phyloP scores from a whole-genome alignment of 2,329 filamentous ascomycete genomes.

The Fusarium paranaense region DNA sequence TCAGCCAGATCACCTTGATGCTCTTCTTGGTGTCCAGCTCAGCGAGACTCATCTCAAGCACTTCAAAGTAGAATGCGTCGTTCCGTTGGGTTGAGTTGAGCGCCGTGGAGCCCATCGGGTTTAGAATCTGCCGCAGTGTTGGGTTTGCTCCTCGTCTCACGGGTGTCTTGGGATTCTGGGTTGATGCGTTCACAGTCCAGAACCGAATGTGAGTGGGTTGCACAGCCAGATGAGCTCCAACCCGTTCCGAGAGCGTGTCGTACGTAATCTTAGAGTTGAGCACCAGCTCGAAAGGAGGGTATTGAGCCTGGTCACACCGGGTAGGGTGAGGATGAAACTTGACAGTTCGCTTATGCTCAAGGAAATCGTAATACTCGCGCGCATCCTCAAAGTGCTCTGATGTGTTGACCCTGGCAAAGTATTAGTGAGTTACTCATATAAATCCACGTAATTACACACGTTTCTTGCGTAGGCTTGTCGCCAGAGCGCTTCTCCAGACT shows the following conservation, averaged over 20 bases:
- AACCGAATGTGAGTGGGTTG: constrained; percentile 91
- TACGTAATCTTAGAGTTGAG: constrained; percentile 92
- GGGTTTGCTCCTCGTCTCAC: constrained; percentile 79
- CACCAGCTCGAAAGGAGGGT: constrained; percentile 78
- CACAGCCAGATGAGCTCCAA: constrained; percentile 80
- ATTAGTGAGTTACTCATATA: constrained; percentile 17
- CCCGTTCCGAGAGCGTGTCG: constrained; percentile 85
- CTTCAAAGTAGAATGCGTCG: constrained; percentile 90
- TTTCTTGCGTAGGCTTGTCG: constrained; percentile 48
- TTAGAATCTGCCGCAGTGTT: constrained; percentile 83
- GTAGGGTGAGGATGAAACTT: constrained; percentile 78
- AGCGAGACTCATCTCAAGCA: constrained; percentile 92
- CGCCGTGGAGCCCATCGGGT: constrained; percentile 75
- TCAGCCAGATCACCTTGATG: constrained; percentile 85
- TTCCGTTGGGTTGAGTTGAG: constrained; percentile 76
- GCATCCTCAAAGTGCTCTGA: constrained; percentile 76
- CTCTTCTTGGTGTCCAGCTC: constrained; percentile 94
- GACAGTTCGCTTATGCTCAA: constrained; percentile 84
- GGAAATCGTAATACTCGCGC: constrained; percentile 90
- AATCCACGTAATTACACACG: constrained; percentile 40
- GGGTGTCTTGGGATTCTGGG: constrained; percentile 79
- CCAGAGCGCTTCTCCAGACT: constrained; percentile 43
- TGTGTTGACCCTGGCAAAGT: constrained; percentile 27
- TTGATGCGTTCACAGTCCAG: constrained; percentile 83
- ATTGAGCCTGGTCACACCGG: constrained; percentile 66